A percentile compares a stretch with the other conserved stretches of the same genome.
Evolutionary conservation across 164 flowering plant species (phyloP).

Genomic region (Piper longum): DNA sequence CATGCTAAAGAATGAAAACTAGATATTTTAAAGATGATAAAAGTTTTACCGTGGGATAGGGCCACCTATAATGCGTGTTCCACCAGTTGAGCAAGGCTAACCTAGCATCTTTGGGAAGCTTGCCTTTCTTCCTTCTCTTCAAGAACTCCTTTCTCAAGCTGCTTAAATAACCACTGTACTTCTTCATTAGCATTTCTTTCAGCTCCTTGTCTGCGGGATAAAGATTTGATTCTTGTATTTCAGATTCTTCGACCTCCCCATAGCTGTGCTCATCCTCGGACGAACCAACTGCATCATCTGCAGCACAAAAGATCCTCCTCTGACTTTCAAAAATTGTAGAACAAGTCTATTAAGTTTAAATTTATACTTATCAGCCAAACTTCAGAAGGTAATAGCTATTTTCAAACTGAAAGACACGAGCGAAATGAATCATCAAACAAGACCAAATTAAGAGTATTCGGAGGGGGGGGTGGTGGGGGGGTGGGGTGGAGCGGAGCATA

Average conservation of each 20-base stretch:
- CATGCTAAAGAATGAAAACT: too few species aligned
- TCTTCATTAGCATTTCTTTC: slow-evolving; percentile 41
- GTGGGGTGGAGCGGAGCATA: too few species aligned
- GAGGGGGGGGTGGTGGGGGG: too few species aligned
- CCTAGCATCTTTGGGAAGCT: slow-evolving; percentile 56
- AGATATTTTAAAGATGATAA: background rate
- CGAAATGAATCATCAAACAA: too few species aligned
- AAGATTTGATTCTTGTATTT: slow-evolving; percentile 16
- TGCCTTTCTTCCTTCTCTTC: slow-evolving; percentile 53
- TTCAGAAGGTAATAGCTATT: too few species aligned
- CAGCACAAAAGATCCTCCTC: background rate
- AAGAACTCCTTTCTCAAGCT: slow-evolving; percentile 39
- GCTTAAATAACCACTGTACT: slow-evolving; percentile 56
- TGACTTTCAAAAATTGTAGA: too few species aligned
- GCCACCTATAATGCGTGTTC: slow-evolving; percentile 58
- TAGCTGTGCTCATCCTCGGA: slow-evolving; percentile 41
- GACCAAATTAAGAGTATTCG: too few species aligned
- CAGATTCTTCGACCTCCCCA: slow-evolving; percentile 29
- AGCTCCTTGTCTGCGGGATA: slow-evolving; percentile 22
- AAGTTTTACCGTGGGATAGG: slow-evolving; percentile 58
- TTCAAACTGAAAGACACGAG: too few species aligned
- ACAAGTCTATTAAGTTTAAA: too few species aligned
- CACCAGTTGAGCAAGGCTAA: slow-evolving; percentile 42
- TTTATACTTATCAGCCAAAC: too few species aligned
- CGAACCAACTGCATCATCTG: slow-evolving; percentile 29